A percentile compares a stretch with the other conserved stretches of the same genome.
These are phyloP conservation scores for Zygotorulaspora florentina DNA, from an alignment of 805 yeast genomes.

Conservation along the genomic window DNA sequence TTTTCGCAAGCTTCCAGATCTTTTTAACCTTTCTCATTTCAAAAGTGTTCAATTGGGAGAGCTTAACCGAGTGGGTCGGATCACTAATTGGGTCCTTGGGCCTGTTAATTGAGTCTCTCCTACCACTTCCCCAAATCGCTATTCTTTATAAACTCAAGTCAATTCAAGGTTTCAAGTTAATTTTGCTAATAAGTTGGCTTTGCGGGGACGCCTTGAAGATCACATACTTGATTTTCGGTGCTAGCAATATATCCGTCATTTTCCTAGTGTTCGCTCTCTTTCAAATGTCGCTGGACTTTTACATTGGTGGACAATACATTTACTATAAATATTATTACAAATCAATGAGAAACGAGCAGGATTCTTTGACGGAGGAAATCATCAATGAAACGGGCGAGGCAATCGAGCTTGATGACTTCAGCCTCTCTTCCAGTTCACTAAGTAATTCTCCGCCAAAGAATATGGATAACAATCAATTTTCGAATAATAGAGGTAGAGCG, in stretches of 20 bases:
- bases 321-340: slow-evolving; percentile 48
- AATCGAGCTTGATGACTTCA: slow-evolving; percentile 16
- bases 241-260: slow-evolving; percentile 58
- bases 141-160: slow-evolving; percentile 60
- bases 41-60: slow-evolving; percentile 38
- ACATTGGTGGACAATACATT: slow-evolving; percentile 68
- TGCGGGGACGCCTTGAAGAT: slow-evolving; percentile 84
- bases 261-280: slow-evolving; percentile 69
- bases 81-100: slow-evolving; percentile 56
- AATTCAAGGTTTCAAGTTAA: slow-evolving; percentile 72
- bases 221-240: slow-evolving; percentile 69
- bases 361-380: slow-evolving; percentile 1
- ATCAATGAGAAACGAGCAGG: slow-evolving; percentile 7
- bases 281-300: slow-evolving; percentile 70
- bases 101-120: slow-evolving; percentile 63
- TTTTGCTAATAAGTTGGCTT: slow-evolving; percentile 77
- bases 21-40: slow-evolving; percentile 31
- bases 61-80: slow-evolving; percentile 52
- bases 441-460: background rate
- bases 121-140: slow-evolving; percentile 78
- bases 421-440: background rate
- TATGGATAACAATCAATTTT: background rate
- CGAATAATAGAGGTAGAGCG: slow-evolving; percentile 10
- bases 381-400: slow-evolving; percentile 5
- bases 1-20: slow-evolving; percentile 42